Evolutionary conservation across 345 rosid genomes (phyloP), one percentile per base, ranked within the genome.

Genomic region (Camelina sativa): DNA sequence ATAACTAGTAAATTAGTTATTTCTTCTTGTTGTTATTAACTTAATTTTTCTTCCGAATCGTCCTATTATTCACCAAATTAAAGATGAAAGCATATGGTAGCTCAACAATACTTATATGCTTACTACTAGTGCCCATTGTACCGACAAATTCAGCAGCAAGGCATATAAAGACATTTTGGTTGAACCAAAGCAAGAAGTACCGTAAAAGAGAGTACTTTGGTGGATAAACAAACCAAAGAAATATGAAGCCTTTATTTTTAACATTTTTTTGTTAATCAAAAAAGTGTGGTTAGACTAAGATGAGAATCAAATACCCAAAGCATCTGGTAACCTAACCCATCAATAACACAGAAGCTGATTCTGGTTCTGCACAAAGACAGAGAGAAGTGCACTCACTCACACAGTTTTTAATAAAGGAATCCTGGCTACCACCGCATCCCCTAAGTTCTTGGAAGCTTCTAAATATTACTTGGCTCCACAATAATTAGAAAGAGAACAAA

Each of bases 191-290:
- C 66, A 74, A 59, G 62, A 67, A 48, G 73, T 67, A 41, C 61
- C 67, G 62, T 67, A 67, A 50, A 67, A 67, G 72, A 74, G 22
- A 67, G 37, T 58, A 67, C 63, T 61, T 60, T n/a, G 73, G 74
- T 68, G 63, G 79, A 68, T 61, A 60, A 76, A 76, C 69, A 51
- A 68, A 60, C 73, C 63, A 75, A 75, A 28, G 54, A 75, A 75
- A 50, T 4, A 59, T 1, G 2, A n/a, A 15, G 11, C 20, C 20
- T 15, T 35, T 54, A 9, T 17, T 8, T 5, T 16, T 57, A 10
- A 0, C 7, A 1, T 13, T 7, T 12, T 1, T 19, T 58, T 30
- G 3, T 43, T 43, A 32, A 44, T n/a, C 13, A 73, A 73, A 73
- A 73, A 54, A 64, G 19, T 43, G n/a, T 62, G 77, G 66, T 11